Conservation (phyloP, 129 eudicot species). For the Heracleum sosnowskyi region DNA sequence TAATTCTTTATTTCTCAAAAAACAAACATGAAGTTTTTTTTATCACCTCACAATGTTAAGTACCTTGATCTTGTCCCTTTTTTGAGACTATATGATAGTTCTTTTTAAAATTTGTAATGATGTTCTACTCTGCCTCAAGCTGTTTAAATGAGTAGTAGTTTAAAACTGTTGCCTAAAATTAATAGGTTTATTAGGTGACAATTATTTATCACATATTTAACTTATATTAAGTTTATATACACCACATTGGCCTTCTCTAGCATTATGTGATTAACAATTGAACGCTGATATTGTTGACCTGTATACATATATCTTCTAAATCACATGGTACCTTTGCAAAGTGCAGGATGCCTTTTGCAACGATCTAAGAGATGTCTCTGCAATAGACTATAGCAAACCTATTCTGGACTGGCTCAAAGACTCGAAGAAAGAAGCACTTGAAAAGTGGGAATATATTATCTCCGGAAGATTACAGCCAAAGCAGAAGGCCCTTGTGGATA, state of each 20-base stretch:
- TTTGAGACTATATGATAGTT: background rate
- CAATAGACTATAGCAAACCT: slow-evolving; percentile 70
- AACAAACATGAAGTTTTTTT: background rate
- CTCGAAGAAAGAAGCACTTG: slow-evolving; percentile 56
- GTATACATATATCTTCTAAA: background rate
- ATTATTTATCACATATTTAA: background rate
- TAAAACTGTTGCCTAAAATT: background rate
- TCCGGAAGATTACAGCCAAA: slow-evolving; percentile 58
- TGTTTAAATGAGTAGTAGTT: background rate
- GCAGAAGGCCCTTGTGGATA: slow-evolving; percentile 45
- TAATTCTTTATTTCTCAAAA: background rate
- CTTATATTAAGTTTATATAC: background rate
- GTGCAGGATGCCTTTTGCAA: slow-evolving; percentile 73
- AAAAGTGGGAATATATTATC: slow-evolving; percentile 73
- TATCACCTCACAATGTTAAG: background rate
- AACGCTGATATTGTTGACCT: background rate
- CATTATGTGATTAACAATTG: background rate
- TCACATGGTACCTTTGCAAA: background rate
- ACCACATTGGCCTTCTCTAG: background rate
- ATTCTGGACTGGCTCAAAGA: slow-evolving; percentile 72
- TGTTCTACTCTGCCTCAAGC: background rate
- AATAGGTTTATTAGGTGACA: background rate
- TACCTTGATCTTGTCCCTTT: background rate
- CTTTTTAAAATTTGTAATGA: background rate
- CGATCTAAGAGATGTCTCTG: slow-evolving; percentile 47